Evolutionary conservation across 208 protist species (phyloP).

Genomic region (Trypanosoma boissoni): DNA sequence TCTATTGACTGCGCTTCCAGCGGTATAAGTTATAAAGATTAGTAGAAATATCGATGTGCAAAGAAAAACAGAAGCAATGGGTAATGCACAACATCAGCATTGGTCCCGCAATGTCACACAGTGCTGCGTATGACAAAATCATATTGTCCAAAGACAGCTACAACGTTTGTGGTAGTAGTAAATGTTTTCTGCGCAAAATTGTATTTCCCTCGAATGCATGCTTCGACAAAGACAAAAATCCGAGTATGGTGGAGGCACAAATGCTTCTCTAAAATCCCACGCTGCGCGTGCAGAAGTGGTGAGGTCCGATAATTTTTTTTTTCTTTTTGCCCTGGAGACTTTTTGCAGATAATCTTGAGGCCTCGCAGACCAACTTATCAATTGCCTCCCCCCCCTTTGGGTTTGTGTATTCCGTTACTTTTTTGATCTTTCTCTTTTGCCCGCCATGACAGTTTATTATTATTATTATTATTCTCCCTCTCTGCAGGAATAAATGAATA

Average conservation of each 20-base stretch:
- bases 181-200: constrained; percentile 52
- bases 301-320: constrained; percentile 43
- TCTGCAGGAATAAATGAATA: too few relatives aligned
- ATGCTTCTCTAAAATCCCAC: constrained; percentile 45
- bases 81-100: constrained; percentile 36
- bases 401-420: too few relatives aligned
- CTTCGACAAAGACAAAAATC: constrained; percentile 65
- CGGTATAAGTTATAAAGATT: constrained; percentile 31
- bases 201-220: constrained; percentile 41
- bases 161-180: constrained; percentile 71
- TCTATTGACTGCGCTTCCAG: constrained; percentile 23
- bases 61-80: constrained; percentile 36
- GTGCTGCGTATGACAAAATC: constrained; percentile 47
- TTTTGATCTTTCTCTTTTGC: too few relatives aligned
- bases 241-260: constrained; percentile 58
- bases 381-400: too few relatives aligned
- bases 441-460: too few relatives aligned
- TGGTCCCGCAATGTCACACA: constrained; percentile 64
- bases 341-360: background rate
- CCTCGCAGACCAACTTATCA: background rate
- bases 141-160: constrained; percentile 54
- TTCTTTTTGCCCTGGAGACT: constrained; percentile 12
- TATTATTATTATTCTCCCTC: too few relatives aligned
- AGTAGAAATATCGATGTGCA: constrained; percentile 31
- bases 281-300: constrained; percentile 56